Conservation (phyloP, 192 early-diverging fungal species). For the Entomortierella chlamydospora region DNA sequence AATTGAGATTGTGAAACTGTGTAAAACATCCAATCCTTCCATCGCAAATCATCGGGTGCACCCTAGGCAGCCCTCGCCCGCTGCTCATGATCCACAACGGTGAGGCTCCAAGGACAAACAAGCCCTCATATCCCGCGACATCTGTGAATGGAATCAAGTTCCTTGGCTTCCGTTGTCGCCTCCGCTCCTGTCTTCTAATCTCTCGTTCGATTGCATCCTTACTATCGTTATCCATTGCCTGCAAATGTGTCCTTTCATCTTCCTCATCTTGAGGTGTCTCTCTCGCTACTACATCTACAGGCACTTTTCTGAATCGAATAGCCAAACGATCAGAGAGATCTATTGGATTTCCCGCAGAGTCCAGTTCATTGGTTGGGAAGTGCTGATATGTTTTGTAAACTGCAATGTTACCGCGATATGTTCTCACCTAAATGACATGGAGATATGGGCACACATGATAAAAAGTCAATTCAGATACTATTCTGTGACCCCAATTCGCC, state of each 20-base stretch:
- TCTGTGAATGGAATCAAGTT: slow-evolving; percentile 62
- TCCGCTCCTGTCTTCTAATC: slow-evolving; percentile 22
- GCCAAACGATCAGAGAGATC: slow-evolving; percentile 66
- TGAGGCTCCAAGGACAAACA: slow-evolving; percentile 77
- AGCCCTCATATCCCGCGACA: slow-evolving; percentile 73
- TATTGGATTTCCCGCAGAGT: slow-evolving; percentile 14
- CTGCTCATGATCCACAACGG: slow-evolving; percentile 82
- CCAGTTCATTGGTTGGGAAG: slow-evolving; percentile 51
- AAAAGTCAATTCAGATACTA: too few species aligned
- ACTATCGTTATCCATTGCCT: slow-evolving; percentile 35
- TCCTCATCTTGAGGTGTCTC: slow-evolving; percentile 57
- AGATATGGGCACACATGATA: too few species aligned
- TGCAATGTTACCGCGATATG: slow-evolving; percentile 72
- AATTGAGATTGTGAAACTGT: slow-evolving; percentile 82
- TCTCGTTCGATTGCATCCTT: slow-evolving; percentile 42
- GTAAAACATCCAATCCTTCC: slow-evolving; percentile 76
- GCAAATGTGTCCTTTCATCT: slow-evolving; percentile 13
- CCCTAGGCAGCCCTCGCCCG: slow-evolving; percentile 69
- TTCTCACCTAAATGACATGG: slow-evolving; percentile 67
- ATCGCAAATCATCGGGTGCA: slow-evolving; percentile 81
- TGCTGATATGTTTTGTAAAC: slow-evolving; percentile 77
- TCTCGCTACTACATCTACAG: slow-evolving; percentile 71
- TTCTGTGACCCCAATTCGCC: too few species aligned
- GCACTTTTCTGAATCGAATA: slow-evolving; percentile 72
- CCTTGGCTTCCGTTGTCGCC: slow-evolving; percentile 16